Evolutionary conservation across 1,284 basidiomycete species (phyloP), one percentile per base, ranked within the genome.

Genomic region (Baeospora myosura): DNA sequence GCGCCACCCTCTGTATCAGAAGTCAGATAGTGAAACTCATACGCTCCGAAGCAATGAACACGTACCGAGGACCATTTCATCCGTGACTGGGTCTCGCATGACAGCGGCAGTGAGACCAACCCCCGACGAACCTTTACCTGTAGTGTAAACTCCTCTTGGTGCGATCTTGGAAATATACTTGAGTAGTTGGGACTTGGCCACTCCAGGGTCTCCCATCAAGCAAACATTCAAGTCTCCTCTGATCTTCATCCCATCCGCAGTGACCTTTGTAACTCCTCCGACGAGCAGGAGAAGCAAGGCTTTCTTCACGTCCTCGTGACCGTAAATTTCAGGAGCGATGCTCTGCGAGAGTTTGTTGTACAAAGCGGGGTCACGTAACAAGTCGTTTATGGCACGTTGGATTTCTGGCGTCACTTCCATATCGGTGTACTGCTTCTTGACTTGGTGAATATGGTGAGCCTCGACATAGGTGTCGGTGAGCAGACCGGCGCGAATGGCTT

Each of bases 131-230:
- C 96, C 96, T 58, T 95, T 89, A 49, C 96, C 96, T 3, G 96
- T 98, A 2, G 96, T 98, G 60, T 99, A 99, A 22, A 99, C 86
- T 8, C 96, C 96, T 49, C 96, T 76, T 10, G 96, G 96, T 1
- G 96, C 96, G 46, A 99, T 87, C 63, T 98, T 98, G 40, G 93
- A 90, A 55, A 99, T 98, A 58, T 98, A 98, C 68, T 98, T 98
- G 49, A 98, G 75, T 42, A 98, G 61, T 62, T 98, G 96, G 21
- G 93, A 97, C 65, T 99, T 99, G 53, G 96, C 96, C 48, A 98
- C 95, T 83, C 96, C 96, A 38, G 96, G 96, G 65, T 99, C 96
- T 55, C 96, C 96, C 96, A 99, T 98, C 37, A 99, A 66, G 63
- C 96, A 98, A 18, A 99, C 74, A 56, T 99, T 98, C 65, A 99